phyloP scores from a whole-genome alignment of 1,284 basidiomycete species.

The Amylostereum chailletii region DNA sequence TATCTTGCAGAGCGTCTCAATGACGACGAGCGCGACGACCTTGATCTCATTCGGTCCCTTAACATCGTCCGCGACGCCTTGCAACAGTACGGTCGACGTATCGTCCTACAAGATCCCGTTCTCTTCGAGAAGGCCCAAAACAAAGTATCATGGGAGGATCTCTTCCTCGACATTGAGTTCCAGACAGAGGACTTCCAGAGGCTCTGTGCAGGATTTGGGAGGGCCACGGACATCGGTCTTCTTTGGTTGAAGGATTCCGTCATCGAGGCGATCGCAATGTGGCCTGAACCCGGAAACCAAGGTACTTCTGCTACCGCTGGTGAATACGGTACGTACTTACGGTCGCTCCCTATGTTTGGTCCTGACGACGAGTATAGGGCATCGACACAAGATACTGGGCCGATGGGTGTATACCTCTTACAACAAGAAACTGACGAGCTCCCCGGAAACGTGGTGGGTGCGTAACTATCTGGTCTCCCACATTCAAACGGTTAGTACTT shows the following conservation, averaged over 20 bases:
- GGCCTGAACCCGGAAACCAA: slow-evolving; percentile 2
- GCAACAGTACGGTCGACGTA: slow-evolving; percentile 14
- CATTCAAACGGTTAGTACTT: no score
- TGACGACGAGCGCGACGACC: background rate
- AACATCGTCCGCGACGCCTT: background rate
- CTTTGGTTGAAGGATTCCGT: slow-evolving; percentile 22
- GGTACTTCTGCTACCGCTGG: slow-evolving; percentile 11
- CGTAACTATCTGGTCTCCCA: slow-evolving; percentile 6
- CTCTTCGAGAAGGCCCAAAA: slow-evolving; percentile 18
- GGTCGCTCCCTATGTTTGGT: no score
- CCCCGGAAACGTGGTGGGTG: slow-evolving; percentile 21
- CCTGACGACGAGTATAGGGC: no score
- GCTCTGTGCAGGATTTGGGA: slow-evolving; percentile 7
- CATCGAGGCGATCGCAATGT: slow-evolving; percentile 19
- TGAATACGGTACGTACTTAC: slow-evolving; percentile 9
- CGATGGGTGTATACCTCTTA: slow-evolving; percentile 22
- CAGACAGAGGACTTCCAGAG: slow-evolving; percentile 14
- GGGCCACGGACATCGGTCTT: slow-evolving; percentile 10
- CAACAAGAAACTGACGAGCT: slow-evolving; percentile 14
- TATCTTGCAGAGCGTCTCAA: no score
- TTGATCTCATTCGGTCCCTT: background rate
- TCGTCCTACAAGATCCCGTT: slow-evolving; percentile 19
- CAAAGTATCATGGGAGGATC: slow-evolving; percentile 22
- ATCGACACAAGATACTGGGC: no score
- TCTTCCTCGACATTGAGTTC: slow-evolving; percentile 21